Evolutionary conservation across 352 stramenopile species (phyloP).

Genomic region (Phytopythium kandeliae): DNA sequence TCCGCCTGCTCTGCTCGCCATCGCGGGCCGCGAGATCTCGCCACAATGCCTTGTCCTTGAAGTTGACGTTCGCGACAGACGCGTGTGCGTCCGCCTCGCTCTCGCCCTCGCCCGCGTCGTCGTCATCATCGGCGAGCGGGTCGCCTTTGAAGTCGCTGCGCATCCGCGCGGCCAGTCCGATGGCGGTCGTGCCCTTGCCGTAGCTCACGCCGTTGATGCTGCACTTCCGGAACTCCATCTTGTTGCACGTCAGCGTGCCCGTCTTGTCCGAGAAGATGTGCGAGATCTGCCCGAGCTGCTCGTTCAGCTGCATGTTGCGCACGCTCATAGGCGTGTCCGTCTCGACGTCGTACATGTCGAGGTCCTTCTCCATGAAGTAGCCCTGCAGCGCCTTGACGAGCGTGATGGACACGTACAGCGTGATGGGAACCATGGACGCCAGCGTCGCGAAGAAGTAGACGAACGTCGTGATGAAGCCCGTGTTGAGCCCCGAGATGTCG

Average conservation of each 20-base stretch:
- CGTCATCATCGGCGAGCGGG: slow-evolving; percentile 22
- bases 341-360: slow-evolving; percentile 84
- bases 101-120: slow-evolving; percentile 23
- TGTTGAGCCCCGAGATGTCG: slow-evolving; percentile 21
- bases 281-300: slow-evolving; percentile 89
- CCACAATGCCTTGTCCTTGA: slow-evolving; percentile 64
- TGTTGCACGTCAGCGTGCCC: slow-evolving; percentile 84
- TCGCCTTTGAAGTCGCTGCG: slow-evolving; percentile 58
- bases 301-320: slow-evolving; percentile 84
- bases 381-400: slow-evolving; percentile 88
- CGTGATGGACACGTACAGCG: slow-evolving; percentile 87
- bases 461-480: slow-evolving; percentile 55
- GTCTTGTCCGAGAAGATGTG: slow-evolving; percentile 97
- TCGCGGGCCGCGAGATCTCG: slow-evolving; percentile 36
- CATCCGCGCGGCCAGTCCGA: slow-evolving; percentile 63
- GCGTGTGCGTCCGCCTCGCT: slow-evolving; percentile 10
- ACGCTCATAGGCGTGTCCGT: slow-evolving; percentile 68
- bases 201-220: slow-evolving; percentile 76
- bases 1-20: slow-evolving; percentile 38
- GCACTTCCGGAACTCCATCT: slow-evolving; percentile 89
- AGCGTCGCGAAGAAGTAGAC: slow-evolving; percentile 85
- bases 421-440: slow-evolving; percentile 83
- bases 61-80: slow-evolving; percentile 68
- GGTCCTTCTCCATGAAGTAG: slow-evolving; percentile 79
- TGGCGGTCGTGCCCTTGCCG: slow-evolving; percentile 79